A percentile compares a stretch with the other conserved stretches of the same genome.
Evolutionary conservation across 768 basidiomycete genomes (phyloP).

Genomic region (Phlebiopsis flavidoalba): DNA sequence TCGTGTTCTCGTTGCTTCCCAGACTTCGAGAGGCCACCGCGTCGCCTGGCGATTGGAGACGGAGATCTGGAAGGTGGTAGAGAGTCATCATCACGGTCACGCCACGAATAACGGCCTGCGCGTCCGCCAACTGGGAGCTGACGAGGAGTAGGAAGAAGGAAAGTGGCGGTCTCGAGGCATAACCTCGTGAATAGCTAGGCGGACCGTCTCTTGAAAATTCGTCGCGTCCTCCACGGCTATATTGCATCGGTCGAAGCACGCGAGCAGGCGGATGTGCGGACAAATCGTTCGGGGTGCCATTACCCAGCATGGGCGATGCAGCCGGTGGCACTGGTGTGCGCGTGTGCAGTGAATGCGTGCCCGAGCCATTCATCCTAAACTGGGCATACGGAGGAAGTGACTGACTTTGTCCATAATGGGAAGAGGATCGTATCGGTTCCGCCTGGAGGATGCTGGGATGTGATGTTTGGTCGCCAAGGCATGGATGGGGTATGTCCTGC

Average conservation of each 20-base stretch:
- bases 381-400: background rate
- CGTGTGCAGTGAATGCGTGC: background rate
- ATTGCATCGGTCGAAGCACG: conserved; percentile 18
- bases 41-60: conserved; percentile 35
- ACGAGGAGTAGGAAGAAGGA: conserved; percentile 25
- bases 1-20: conserved; percentile 28
- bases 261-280: conserved; percentile 15
- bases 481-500: background rate
- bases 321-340: background rate
- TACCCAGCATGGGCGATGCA: background rate
- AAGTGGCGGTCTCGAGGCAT: conserved; percentile 7
- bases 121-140: conserved; percentile 27
- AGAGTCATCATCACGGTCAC: conserved; percentile 13
- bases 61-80: conserved; percentile 30
- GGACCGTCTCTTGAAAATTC: conserved; percentile 22
- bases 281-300: background rate
- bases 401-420: background rate
- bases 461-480: background rate
- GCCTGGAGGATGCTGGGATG: conserved; percentile 1
- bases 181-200: conserved; percentile 18
- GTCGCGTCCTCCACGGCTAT: conserved; percentile 14
- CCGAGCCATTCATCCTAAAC: background rate
- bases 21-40: conserved; percentile 27
- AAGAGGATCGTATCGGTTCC: background rate
- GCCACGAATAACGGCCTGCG: conserved; percentile 10